phyloP scores from a whole-genome alignment of 1,284 basidiomycete genomes.

The Cutaneotrichosporon spelunceum region DNA sequence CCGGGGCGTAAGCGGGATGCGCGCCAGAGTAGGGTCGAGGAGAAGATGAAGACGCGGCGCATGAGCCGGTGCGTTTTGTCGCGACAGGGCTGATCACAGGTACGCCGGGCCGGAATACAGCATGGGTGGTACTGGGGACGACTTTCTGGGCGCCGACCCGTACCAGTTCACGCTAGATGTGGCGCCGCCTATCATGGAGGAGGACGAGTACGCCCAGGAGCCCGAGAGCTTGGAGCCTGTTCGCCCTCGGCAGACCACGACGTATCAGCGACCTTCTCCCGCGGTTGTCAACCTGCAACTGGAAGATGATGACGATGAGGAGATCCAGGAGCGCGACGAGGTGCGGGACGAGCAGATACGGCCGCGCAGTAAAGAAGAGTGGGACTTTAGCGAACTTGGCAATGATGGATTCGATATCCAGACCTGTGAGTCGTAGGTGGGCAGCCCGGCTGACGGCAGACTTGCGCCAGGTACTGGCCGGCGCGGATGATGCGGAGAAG shows the following conservation, averaged over 20 bases:
- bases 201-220: constrained; percentile 22
- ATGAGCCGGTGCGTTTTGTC: constrained; percentile 69
- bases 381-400: constrained; percentile 65
- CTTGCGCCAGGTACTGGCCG: constrained; percentile 37
- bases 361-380: constrained; percentile 43
- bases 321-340: constrained; percentile 20
- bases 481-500: constrained; percentile 51
- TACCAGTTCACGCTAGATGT: constrained; percentile 35
- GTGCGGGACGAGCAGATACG: constrained; percentile 36
- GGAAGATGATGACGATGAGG: constrained; percentile 14
- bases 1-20: constrained; percentile 22
- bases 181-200: constrained; percentile 21
- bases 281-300: neutral
- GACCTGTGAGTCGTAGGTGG: constrained; percentile 60
- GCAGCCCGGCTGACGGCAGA: constrained; percentile 10
- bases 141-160: constrained; percentile 35
- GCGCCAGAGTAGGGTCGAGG: constrained; percentile 71
- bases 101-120: constrained; percentile 44
- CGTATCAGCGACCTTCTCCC: constrained; percentile 4
- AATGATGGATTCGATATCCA: constrained; percentile 75
- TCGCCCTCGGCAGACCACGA: neutral
- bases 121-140: neutral
- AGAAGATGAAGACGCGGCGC: constrained; percentile 82
- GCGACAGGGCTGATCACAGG: constrained; percentile 44
- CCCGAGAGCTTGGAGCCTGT: neutral